phyloP scores from a whole-genome alignment of 83 land plant genomes.

The Picea mariana region DNA sequence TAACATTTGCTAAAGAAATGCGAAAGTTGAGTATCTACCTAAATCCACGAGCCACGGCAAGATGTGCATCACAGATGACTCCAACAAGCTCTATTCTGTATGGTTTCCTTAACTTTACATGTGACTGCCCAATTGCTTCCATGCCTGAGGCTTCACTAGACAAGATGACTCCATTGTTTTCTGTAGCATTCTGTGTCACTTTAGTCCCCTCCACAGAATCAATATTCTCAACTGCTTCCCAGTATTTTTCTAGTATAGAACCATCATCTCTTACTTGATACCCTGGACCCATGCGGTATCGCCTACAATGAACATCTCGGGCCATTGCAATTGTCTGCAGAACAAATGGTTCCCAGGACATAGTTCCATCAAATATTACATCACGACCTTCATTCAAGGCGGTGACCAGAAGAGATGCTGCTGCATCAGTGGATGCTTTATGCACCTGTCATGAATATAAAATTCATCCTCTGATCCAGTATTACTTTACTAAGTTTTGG shows the following conservation, averaged over 20 bases:
- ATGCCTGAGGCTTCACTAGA: background rate
- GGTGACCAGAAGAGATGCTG: slow-evolving; percentile 73
- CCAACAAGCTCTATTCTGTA: slow-evolving; percentile 90
- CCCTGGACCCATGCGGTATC: slow-evolving; percentile 76
- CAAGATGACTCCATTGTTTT: slow-evolving; percentile 1
- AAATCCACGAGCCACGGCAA: slow-evolving; percentile 87
- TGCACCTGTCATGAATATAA: slow-evolving; percentile 46
- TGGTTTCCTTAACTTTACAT: slow-evolving; percentile 42
- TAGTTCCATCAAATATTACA: slow-evolving; percentile 77
- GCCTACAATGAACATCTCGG: slow-evolving; percentile 54
- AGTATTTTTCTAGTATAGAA: slow-evolving; percentile 60
- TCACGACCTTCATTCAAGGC: slow-evolving; percentile 83
- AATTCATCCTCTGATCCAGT: background rate
- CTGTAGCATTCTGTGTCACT: background rate
- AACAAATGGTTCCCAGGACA: slow-evolving; percentile 81
- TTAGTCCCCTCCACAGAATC: slow-evolving; percentile 14
- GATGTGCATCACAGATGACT: slow-evolving; percentile 81
- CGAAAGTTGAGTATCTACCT: slow-evolving; percentile 40
- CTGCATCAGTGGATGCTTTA: slow-evolving; percentile 75
- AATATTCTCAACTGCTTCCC: slow-evolving; percentile 64
- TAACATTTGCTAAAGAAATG: background rate
- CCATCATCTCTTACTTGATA: slow-evolving; percentile 31
- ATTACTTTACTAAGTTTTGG: background rate
- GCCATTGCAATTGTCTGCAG: slow-evolving; percentile 79
- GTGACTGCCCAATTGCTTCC: background rate